phyloP scores from a whole-genome alignment of 1,284 basidiomycete species.

The Cutaneotrichosporon spelunceum region DNA sequence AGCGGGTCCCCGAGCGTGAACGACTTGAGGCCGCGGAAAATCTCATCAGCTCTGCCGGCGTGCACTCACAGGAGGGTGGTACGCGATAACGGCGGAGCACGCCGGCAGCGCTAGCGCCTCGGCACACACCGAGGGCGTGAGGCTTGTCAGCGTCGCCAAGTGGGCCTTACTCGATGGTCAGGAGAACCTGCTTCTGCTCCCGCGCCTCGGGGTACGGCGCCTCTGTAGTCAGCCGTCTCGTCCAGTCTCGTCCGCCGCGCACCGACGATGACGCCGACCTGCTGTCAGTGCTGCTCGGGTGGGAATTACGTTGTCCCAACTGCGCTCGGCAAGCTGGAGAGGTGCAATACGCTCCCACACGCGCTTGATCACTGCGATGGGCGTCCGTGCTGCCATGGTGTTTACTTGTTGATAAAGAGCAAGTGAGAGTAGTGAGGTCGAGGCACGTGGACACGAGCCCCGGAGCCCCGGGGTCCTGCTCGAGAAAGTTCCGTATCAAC shows the following conservation, averaged over 20 bases:
- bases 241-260: neutral
- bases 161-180: conserved; percentile 75
- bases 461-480: neutral
- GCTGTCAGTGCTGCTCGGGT: conserved; percentile 16
- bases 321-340: conserved; percentile 69
- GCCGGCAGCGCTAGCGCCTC: conserved; percentile 65
- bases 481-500: neutral
- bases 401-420: no score
- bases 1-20: conserved; percentile 74
- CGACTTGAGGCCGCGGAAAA: conserved; percentile 76
- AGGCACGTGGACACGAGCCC: neutral
- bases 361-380: conserved; percentile 42
- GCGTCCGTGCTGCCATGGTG: conserved; percentile 21
- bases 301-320: conserved; percentile 80
- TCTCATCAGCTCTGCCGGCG: conserved; percentile 42
- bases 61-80: conserved; percentile 66
- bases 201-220: conserved; percentile 61
- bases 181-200: conserved; percentile 63
- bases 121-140: conserved; percentile 71
- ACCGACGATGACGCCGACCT: conserved; percentile 84
- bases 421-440: neutral
- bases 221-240: conserved; percentile 56
- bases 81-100: conserved; percentile 69
- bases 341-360: conserved; percentile 69
- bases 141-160: conserved; percentile 52